phyloP scores from a whole-genome alignment of 1,284 basidiomycete species.

The Cryptococcus hybrid region DNA sequence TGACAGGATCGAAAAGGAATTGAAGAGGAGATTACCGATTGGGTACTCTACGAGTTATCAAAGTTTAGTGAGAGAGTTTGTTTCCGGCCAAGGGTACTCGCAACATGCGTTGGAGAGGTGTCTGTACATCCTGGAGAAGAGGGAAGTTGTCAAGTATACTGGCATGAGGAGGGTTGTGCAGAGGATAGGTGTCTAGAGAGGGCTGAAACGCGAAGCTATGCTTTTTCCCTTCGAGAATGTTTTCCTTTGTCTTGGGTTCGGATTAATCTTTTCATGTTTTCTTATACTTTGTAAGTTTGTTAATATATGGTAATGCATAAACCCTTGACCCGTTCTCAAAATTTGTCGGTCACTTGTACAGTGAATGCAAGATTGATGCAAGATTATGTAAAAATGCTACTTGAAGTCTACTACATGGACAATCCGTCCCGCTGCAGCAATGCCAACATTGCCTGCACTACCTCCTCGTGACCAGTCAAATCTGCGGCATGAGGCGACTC shows the following conservation, averaged over 20 bases:
- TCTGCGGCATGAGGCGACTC: slow-evolving; percentile 53
- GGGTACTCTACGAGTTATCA: slow-evolving; percentile 98
- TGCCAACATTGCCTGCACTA: slow-evolving; percentile 67
- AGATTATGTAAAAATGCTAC: too few species aligned
- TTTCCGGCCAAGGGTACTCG: slow-evolving; percentile 85
- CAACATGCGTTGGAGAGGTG: slow-evolving; percentile 91
- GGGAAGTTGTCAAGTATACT: slow-evolving; percentile 89
- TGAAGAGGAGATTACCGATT: slow-evolving; percentile 82
- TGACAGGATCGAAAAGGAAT: slow-evolving; percentile 85
- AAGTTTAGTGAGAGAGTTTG: slow-evolving; percentile 92
- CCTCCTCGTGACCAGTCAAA: slow-evolving; percentile 57
- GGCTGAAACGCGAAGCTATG: too few species aligned
- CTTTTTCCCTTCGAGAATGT: too few species aligned
- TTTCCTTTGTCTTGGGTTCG: not conserved
- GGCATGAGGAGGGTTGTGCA: slow-evolving; percentile 58
- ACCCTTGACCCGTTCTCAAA: too few species aligned
- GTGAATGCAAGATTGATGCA: too few species aligned
- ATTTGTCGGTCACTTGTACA: too few species aligned
- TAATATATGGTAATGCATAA: not conserved
- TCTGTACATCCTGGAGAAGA: slow-evolving; percentile 89
- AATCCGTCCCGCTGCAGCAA: slow-evolving; percentile 56
- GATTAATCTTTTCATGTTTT: not conserved
- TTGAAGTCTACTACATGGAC: slow-evolving; percentile 4
- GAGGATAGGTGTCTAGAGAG: slow-evolving; percentile 36
- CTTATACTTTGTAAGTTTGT: not conserved